Evolutionary conservation across 371 early-diverging fungal genomes (phyloP), one percentile per base, ranked within the genome.

Genomic region (Circinella umbellata): DNA sequence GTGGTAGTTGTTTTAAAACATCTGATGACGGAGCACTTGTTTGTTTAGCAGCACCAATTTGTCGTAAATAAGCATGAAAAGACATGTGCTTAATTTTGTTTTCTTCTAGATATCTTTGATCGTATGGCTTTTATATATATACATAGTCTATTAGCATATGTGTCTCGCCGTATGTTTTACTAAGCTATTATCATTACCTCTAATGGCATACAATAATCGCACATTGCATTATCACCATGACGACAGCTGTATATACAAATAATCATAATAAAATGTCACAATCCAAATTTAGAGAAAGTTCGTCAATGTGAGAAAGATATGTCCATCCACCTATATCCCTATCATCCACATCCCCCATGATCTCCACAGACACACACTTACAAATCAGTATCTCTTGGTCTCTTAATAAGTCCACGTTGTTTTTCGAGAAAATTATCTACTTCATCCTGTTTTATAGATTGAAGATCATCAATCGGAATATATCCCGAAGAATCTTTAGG

Each of bases 11-110:
- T 57, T 86, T 87, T 6, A 79, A 63, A 14, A 79, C 67, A 18
- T 76, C 70, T 27, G 83, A 74, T 8, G 76, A 76, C 3, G 74
- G 71, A 13, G 79, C 75, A 46, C 91, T 93, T 70, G 88, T 87
- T 59, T 91, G 85, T 46, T 87, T 87, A 61, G 86, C 81, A 10
- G 90, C 86, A 11, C 80, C 84, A 0, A 93, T 69, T 71, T 96
- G 90, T 35, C 94, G 91, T 49, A 99, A 76, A 78, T 97, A 95
- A 1, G 97, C 89, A 69, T 98, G 96, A 76, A 95, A 98, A 4
- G 97, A 95, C 93, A 98, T 91, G 80, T 98, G 98, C 79, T 99
- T 99, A 75, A 99, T 97, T 72, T 93, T 93, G 79, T 98, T 89
- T 71, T 92, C 88, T 55, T 92, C 93, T 51, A 97, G 74, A 75